Base-by-base conservation (phyloP, 192 early-diverging fungal species). In the Coemansia nantahalensis region DNA sequence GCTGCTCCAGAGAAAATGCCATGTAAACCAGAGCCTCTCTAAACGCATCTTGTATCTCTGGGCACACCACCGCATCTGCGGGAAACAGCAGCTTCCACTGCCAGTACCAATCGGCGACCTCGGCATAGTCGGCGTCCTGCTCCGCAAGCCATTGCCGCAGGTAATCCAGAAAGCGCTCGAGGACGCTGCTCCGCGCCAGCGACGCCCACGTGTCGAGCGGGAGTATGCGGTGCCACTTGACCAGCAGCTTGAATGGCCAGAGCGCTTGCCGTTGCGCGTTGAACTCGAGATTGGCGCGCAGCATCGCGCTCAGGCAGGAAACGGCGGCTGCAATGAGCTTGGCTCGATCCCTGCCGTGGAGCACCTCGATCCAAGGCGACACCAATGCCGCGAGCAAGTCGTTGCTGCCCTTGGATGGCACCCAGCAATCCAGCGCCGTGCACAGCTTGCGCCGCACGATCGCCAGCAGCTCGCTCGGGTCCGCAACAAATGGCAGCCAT, bases 81-180 rank as follows among this genome's bases (percentile, higher is more conserved):
- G 72, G 72, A 23, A 58, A 64, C 59, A 64, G 38, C 17, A 39
- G 59, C 50, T 44, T 63, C 72, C 72, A 75, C 36, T 63, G 65
- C 72, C 72, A 75, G 33, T 75, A 75, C 72, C 72, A 75, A 40
- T 75, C 65, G 35, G 72, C 72, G 30, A 75, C 56, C 38, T 75
- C 65, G 10, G 65, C 60, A 32, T 75, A 75, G 37, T 64, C 53
- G n/a, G 63, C 55, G 30, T 40, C 43, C 26, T 44, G 60, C n/a
- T 63, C 59, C 32, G 58, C 49, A 16, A 75, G 59, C 72, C 72
- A 75, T 22, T 21, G 21, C 8, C 56, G 48, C 37, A 75, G 37
- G 31, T 75, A 60, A 31, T 59, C 50, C 19, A 60, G 28, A 23
- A 75, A 75, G 8, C 22, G 45, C 11, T 22, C 26, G 6, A 75